Conservation (phyloP, 345 rosid genomes). For the Cochlearia excelsa region DNA sequence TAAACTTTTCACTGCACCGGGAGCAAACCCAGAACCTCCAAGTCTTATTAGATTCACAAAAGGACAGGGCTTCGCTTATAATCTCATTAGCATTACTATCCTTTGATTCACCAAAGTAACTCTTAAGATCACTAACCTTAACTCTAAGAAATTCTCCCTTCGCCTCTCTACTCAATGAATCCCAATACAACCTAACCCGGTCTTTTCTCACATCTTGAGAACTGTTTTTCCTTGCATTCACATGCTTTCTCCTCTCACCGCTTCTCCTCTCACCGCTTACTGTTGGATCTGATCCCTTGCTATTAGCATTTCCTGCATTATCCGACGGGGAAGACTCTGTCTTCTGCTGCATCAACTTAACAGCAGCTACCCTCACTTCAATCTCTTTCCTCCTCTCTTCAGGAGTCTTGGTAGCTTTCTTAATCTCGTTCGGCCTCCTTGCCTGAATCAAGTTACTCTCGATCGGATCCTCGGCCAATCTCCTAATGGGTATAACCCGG, state of each 20-base stretch:
- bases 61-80: constrained; percentile 58
- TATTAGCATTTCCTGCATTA: constrained; percentile 43
- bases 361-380: constrained; percentile 95
- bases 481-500: constrained; percentile 64
- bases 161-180: constrained; percentile 52
- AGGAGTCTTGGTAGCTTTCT: constrained; percentile 81
- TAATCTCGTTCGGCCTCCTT: constrained; percentile 89
- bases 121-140: constrained; percentile 57
- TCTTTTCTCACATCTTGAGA: constrained; percentile 62
- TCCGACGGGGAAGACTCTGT: constrained; percentile 45
- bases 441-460: constrained; percentile 67
- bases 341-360: constrained; percentile 80
- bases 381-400: constrained; percentile 94
- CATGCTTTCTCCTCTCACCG: constrained; percentile 71
- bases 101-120: constrained; percentile 55
- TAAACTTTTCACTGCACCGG: constrained; percentile 58
- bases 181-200: constrained; percentile 66
- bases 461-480: constrained; percentile 84
- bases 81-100: constrained; percentile 56
- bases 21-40: constrained; percentile 89
- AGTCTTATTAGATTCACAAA: constrained; percentile 53
- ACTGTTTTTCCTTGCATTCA: constrained; percentile 51
- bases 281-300: constrained; percentile 45
- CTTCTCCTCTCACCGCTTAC: constrained; percentile 53
- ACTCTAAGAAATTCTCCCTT: constrained; percentile 64